Evolutionary conservation across 2,329 filamentous ascomycete species (phyloP).

Genomic region (Stemphylium beticola): DNA sequence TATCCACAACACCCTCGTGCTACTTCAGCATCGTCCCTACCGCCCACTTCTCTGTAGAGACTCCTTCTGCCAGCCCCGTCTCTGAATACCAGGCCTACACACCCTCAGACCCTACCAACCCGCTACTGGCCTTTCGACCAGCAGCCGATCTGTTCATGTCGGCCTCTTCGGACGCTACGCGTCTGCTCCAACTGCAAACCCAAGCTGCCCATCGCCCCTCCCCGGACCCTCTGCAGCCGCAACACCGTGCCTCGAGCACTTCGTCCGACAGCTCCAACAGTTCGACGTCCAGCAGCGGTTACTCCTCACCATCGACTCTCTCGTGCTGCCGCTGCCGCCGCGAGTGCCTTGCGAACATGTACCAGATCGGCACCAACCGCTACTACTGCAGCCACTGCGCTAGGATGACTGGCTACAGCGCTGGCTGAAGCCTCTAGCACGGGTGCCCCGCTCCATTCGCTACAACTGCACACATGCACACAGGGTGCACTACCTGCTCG

Average conservation of each 20-base stretch:
- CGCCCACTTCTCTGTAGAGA: conserved; percentile 44
- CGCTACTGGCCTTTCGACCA: conserved; percentile 43
- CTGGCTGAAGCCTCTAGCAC: conserved; percentile 32
- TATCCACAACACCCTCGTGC: conserved; percentile 25
- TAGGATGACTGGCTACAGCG: conserved; percentile 47
- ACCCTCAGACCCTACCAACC: conserved; percentile 41
- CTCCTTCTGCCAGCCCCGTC: conserved; percentile 31
- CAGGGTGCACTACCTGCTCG: not conserved
- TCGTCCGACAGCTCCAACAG: conserved; percentile 19
- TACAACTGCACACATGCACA: not conserved
- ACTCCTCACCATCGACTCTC: conserved; percentile 23
- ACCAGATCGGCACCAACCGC: conserved; percentile 48
- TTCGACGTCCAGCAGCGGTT: conserved; percentile 19
- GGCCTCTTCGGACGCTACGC: conserved; percentile 38
- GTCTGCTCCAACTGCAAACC: conserved; percentile 49
- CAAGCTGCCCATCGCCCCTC: conserved; percentile 43
- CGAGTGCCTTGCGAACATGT: conserved; percentile 40
- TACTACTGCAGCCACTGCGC: conserved; percentile 52
- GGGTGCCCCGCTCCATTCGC: not conserved
- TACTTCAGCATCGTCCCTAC: conserved; percentile 43
- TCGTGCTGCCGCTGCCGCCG: conserved; percentile 48
- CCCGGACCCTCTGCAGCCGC: conserved; percentile 36
- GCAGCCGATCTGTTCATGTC: conserved; percentile 27
- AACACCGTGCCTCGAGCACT: conserved; percentile 17
- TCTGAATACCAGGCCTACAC: conserved; percentile 33